Evolutionary conservation across 345 rosid species (phyloP), one percentile per base, ranked within the genome.

Genomic region (Dimocarpus longan): DNA sequence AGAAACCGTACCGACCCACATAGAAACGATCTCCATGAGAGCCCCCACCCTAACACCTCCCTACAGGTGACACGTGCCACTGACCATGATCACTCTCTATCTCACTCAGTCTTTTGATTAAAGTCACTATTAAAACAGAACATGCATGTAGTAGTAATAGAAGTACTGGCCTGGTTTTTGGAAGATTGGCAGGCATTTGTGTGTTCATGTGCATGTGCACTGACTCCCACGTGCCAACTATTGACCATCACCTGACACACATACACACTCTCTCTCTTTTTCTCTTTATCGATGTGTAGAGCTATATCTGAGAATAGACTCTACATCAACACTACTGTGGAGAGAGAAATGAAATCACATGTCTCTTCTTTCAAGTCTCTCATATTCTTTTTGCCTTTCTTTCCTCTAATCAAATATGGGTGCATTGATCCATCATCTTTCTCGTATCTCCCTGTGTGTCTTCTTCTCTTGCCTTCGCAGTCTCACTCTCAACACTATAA

Each of bases 151-250:
- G 37, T 32, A 32, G 37, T 32, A 39, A 3, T 32, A 32, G 37
- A 2, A 39, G n/a, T 39, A 22, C 19, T 69, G 18, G 44, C 32
- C 54, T 22, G 52, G 18, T 21, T 26, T 71, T 50, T 32, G 16
- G 4, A 28, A 42, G 42, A 39, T 60, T 74, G 76, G 68, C 40
- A 42, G 64, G 54, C 10, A 11, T 24, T 50, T 21, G 37, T 48
- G 2, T 46, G 73, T 15, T 21, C n/a, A 39, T 60, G 54, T 59
- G 37, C 12, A 3, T 18, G 15, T 21, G 86, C 88, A 80, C 88
- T 82, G 88, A 82, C 86, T 85, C 84, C 84, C 84, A 82, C 84
- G 86, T 82, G 82, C 79, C 59, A 85, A 52, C 80, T 73, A 78
- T 50, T 42, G 42, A 46, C 59, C 24, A 26, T 80, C 43, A 50